Conservation (phyloP, 2,329 filamentous ascomycete species). For the Periconia sp. region DNA sequence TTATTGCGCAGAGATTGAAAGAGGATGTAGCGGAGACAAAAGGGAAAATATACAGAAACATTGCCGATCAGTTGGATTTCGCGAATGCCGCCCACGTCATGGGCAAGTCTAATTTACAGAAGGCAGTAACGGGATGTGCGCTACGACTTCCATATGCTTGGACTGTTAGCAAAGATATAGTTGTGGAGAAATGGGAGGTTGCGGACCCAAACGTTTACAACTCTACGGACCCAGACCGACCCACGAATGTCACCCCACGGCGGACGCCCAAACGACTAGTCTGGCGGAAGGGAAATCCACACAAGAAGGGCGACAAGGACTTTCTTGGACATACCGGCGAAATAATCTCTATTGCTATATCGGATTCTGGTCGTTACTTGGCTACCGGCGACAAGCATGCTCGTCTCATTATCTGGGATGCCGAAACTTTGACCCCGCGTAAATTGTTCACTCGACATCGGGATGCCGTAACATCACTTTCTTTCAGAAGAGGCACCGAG, state of each 20-base stretch:
- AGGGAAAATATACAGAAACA: constrained; percentile 80
- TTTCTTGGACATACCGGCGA: constrained; percentile 72
- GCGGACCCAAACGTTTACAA: constrained; percentile 53
- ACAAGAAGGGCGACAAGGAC: constrained; percentile 62
- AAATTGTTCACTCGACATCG: constrained; percentile 90
- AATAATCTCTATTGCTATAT: constrained; percentile 84
- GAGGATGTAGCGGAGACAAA: constrained; percentile 92
- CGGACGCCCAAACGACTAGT: constrained; percentile 64
- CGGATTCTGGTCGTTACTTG: constrained; percentile 85
- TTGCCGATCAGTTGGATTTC: constrained; percentile 75
- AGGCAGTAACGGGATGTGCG: constrained; percentile 77
- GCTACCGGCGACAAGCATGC: constrained; percentile 87
- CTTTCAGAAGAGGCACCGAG: constrained; percentile 83
- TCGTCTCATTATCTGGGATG: constrained; percentile 85
- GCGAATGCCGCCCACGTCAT: constrained; percentile 66
- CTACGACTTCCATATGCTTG: constrained; percentile 80
- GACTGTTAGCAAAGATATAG: constrained; percentile 82
- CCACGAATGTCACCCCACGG: constrained; percentile 54
- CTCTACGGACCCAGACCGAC: constrained; percentile 19
- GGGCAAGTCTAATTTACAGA: constrained; percentile 78
- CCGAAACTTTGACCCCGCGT: constrained; percentile 73
- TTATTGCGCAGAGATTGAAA: constrained; percentile 81
- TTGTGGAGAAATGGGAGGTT: constrained; percentile 86
- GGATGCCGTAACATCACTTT: constrained; percentile 80
- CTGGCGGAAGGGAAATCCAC: constrained; percentile 63